Conservation (phyloP, 2,329 filamentous ascomycete species). For the Cadophora sp. region DNA sequence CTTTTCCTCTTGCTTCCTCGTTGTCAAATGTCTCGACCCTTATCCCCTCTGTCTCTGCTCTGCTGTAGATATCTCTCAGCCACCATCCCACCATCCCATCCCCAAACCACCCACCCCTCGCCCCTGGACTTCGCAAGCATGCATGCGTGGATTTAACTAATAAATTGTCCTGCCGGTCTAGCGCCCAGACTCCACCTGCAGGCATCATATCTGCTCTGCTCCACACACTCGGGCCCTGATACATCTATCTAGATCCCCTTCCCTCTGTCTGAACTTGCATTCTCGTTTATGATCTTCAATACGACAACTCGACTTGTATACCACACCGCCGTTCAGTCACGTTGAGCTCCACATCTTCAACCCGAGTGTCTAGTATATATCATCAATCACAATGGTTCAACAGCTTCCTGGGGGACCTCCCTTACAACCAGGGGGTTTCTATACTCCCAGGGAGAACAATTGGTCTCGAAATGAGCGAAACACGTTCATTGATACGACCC, state of each 20-base stretch:
- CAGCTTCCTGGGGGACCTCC: constrained; percentile 22
- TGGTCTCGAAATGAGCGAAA: constrained; percentile 33
- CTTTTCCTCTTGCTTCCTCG: not conserved
- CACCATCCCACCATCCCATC: constrained; percentile 8
- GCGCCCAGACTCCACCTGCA: constrained; percentile 26
- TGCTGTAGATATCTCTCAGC: constrained; percentile 27
- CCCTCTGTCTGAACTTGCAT: constrained; percentile 30
- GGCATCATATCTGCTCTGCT: constrained; percentile 24
- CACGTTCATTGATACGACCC: constrained; percentile 33
- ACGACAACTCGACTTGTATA: constrained; percentile 46
- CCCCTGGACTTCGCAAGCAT: constrained; percentile 29
- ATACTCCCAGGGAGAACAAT: constrained; percentile 31
- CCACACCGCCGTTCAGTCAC: constrained; percentile 32
- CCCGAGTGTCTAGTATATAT: constrained; percentile 24
- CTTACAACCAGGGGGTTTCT: constrained; percentile 32
- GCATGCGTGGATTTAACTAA: constrained; percentile 29
- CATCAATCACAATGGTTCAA: constrained; percentile 40
- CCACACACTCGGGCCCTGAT: constrained; percentile 35
- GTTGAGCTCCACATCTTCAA: constrained; percentile 14
- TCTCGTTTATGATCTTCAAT: constrained; percentile 38
- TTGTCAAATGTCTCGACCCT: no score
- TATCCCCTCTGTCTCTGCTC: constrained; percentile 3
- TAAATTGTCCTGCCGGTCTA: constrained; percentile 27
- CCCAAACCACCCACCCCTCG: no score
- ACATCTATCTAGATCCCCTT: constrained; percentile 36